phyloP scores from a whole-genome alignment of 2,329 filamentous ascomycete species.

The Colletotrichum acutatum region DNA sequence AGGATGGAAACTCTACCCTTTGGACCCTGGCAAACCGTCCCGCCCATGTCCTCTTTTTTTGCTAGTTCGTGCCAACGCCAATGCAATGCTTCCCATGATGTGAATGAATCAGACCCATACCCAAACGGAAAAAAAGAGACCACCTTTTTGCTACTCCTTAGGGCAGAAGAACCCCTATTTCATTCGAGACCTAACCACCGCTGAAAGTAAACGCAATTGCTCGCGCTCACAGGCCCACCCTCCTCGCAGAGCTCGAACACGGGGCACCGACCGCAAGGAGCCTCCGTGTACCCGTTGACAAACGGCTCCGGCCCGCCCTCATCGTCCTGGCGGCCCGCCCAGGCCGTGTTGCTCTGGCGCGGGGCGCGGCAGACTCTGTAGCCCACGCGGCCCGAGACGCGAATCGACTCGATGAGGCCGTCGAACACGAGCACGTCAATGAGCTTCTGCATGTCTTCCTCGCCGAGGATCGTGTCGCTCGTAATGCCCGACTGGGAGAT shows the following conservation, averaged over 20 bases:
- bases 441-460: conserved; percentile 84
- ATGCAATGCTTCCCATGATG: conserved; percentile 34
- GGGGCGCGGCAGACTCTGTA: conserved; percentile 64
- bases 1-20: conserved; percentile 13
- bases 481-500: conserved; percentile 77
- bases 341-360: conserved; percentile 55
- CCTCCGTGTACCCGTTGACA: conserved; percentile 83
- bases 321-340: conserved; percentile 50
- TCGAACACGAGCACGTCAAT: conserved; percentile 92
- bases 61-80: conserved; percentile 32
- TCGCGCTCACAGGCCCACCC: conserved; percentile 88
- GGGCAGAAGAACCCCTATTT: neutral
- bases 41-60: conserved; percentile 15
- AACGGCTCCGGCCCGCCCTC: conserved; percentile 54
- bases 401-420: conserved; percentile 78
- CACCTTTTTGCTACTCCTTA: neutral
- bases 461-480: conserved; percentile 75
- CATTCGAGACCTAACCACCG: conserved; percentile 74
- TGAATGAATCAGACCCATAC: conserved; percentile 9
- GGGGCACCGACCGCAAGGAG: conserved; percentile 90
- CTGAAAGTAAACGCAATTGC: conserved; percentile 91
- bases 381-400: conserved; percentile 58
- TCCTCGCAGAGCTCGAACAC: conserved; percentile 94
- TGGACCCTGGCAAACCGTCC: conserved; percentile 3
- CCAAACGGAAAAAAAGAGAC: neutral